These are phyloP conservation scores for Pholiota conissans DNA, from an alignment of 768 basidiomycete species.

Conservation along the genomic window DNA sequence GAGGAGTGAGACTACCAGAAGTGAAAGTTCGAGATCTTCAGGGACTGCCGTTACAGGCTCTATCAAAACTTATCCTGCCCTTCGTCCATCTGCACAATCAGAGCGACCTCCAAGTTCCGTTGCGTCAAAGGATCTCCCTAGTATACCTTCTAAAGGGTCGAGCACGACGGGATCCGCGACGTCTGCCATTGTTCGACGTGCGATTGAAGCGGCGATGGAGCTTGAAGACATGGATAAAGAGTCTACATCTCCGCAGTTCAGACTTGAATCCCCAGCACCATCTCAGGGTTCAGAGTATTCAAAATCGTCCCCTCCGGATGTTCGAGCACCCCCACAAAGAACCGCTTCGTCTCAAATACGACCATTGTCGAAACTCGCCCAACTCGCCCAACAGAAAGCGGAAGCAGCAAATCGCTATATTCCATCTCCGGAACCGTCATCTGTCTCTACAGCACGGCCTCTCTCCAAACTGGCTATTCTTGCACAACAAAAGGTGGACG, in stretches of 20 bases:
- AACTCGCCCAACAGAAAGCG: constrained; percentile 63
- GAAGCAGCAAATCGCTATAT: constrained; percentile 25
- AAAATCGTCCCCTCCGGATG: constrained; percentile 20
- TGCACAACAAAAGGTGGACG: constrained; percentile 57
- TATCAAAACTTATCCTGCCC: constrained; percentile 68
- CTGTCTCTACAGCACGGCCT: constrained; percentile 31
- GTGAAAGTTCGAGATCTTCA: constrained; percentile 55
- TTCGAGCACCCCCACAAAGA: background rate
- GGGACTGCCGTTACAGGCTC: constrained; percentile 56
- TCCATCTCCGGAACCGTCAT: constrained; percentile 24
- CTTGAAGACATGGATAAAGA: constrained; percentile 53
- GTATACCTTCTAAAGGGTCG: constrained; percentile 15
- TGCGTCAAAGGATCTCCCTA: constrained; percentile 29
- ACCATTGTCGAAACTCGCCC: constrained; percentile 46
- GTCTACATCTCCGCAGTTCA: constrained; percentile 17
- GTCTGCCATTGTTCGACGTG: constrained; percentile 61
- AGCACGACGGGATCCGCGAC: constrained; percentile 43
- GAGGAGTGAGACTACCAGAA: constrained; percentile 44
- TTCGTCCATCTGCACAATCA: constrained; percentile 70
- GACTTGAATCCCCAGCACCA: constrained; percentile 17
- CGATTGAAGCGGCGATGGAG: constrained; percentile 67
- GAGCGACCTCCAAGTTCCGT: constrained; percentile 35
- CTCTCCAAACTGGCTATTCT: constrained; percentile 77
- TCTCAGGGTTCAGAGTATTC: constrained; percentile 18
- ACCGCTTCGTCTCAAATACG: constrained; percentile 10